Conservation (phyloP, 73 alveolate species). For the Symbiodinium natans region DNA sequence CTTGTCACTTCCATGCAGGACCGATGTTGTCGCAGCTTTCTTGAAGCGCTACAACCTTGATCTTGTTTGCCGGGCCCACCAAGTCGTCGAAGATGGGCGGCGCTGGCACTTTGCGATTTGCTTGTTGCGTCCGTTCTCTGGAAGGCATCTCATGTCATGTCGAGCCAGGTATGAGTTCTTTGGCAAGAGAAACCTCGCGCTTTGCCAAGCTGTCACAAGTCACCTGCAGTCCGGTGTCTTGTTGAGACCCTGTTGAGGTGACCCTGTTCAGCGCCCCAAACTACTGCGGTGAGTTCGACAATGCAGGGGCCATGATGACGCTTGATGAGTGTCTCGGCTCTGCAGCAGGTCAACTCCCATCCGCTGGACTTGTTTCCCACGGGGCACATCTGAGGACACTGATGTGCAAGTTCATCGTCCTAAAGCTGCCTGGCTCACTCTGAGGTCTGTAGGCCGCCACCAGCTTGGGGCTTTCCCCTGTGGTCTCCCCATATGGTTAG, state of each 20-base stretch:
- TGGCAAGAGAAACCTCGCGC: conserved; percentile 97
- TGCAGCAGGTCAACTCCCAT: not conserved
- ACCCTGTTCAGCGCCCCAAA: conserved; percentile 99
- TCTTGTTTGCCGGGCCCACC: conserved; percentile 99
- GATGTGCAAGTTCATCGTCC: conserved; percentile 91
- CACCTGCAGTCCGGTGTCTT: not conserved
- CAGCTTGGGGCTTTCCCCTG: too few relatives aligned
- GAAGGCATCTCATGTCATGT: not conserved
- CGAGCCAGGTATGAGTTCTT: conserved; percentile 98
- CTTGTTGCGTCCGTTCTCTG: not conserved
- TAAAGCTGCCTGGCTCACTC: conserved; percentile 17
- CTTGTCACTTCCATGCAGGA: conserved; percentile 20
- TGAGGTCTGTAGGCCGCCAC: too few relatives aligned
- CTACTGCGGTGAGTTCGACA: conserved; percentile 99
- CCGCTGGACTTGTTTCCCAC: not conserved
- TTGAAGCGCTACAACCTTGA: conserved; percentile 98
- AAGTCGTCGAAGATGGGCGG: conserved; percentile 95
- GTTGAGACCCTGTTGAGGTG: conserved; percentile 81
- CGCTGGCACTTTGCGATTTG: not conserved
- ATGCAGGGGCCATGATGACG: conserved; percentile 99
- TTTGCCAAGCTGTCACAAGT: not conserved
- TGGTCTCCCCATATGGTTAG: too few relatives aligned
- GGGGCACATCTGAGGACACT: conserved; percentile 32
- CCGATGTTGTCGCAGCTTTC: conserved; percentile 98
- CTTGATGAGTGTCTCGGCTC: conserved; percentile 98